Evolutionary conservation across 768 basidiomycete genomes (phyloP).

Genomic region (Lentinula guzmanii): DNA sequence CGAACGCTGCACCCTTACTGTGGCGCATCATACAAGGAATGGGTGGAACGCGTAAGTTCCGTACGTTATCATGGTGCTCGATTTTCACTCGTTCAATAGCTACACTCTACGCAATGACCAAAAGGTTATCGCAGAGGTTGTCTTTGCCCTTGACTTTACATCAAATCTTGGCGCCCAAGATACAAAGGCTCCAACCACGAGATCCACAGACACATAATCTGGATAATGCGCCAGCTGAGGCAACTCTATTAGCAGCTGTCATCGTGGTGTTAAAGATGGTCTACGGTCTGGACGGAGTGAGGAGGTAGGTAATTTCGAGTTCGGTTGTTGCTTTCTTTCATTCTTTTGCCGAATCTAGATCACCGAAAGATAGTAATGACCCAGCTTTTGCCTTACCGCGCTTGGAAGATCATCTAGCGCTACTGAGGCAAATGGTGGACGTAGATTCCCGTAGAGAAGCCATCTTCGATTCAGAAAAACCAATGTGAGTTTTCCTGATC

Average conservation of each 20-base stretch:
- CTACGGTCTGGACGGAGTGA: conserved; percentile 73
- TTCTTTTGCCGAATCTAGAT: conserved; percentile 24
- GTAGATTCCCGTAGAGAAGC: conserved; percentile 22
- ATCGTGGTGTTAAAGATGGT: conserved; percentile 78
- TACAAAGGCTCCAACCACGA: conserved; percentile 24
- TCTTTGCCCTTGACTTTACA: conserved; percentile 59
- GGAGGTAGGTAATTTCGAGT: conserved; percentile 36
- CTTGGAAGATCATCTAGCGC: conserved; percentile 39
- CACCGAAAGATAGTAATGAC: conserved; percentile 42
- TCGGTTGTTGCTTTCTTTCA: conserved; percentile 2
- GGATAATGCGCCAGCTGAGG: conserved; percentile 67
- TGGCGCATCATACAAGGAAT: conserved; percentile 70
- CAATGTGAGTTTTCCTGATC: conserved; percentile 33
- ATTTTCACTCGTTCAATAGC: conserved; percentile 32
- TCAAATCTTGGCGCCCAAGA: conserved; percentile 39
- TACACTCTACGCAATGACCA: conserved; percentile 57
- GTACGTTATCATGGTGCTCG: background rate
- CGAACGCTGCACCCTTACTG: conserved; percentile 68
- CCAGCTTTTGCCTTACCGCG: conserved; percentile 56
- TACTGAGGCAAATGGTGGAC: conserved; percentile 31
- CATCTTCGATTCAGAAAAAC: conserved; percentile 36
- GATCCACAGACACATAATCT: conserved; percentile 44
- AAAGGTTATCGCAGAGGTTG: conserved; percentile 48
- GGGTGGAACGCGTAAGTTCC: conserved; percentile 67
- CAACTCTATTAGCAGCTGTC: conserved; percentile 50